Evolutionary conservation across 2,329 filamentous ascomycete species (phyloP).

Genomic region (Sporothrix mexicana): DNA sequence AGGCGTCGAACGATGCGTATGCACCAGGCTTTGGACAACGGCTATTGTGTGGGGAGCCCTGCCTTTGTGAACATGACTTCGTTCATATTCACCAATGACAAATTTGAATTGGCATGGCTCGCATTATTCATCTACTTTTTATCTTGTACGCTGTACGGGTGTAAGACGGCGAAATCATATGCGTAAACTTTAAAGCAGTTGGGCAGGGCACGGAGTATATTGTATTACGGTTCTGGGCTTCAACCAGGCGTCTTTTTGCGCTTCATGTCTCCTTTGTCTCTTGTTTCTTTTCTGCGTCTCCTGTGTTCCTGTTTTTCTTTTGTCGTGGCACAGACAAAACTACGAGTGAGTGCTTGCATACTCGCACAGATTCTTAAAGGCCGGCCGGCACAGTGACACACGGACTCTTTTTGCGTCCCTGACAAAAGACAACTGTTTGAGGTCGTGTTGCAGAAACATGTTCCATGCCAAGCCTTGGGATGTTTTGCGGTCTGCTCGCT

Average conservation of each 20-base stretch:
- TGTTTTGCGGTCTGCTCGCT: neutral
- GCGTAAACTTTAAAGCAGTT: neutral
- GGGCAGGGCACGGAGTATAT: neutral
- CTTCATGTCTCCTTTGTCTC: neutral
- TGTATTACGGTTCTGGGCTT: neutral
- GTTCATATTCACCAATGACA: neutral
- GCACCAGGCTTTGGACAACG: neutral
- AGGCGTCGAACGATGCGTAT: neutral
- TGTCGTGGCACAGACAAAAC: neutral
- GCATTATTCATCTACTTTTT: neutral
- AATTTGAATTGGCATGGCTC: neutral
- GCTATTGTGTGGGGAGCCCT: neutral
- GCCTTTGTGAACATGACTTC: neutral
- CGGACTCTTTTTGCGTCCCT: neutral
- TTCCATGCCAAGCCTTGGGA: slow-evolving; percentile 25
- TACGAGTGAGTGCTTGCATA: neutral
- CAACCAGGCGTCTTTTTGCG: neutral
- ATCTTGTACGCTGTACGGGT: neutral
- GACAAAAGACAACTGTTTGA: slow-evolving; percentile 1
- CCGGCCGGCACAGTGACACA: neutral
- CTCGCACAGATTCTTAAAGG: neutral
- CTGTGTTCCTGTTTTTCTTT: neutral
- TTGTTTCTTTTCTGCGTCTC: too few relatives aligned
- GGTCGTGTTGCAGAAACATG: slow-evolving; percentile 22
- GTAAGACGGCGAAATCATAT: slow-evolving; percentile 12